Percentiles rank a stretch among this genome's conserved stretches.
Conservation (phyloP, 495 filamentous ascomycete species). For the Hypoxylon subgilvum region DNA sequence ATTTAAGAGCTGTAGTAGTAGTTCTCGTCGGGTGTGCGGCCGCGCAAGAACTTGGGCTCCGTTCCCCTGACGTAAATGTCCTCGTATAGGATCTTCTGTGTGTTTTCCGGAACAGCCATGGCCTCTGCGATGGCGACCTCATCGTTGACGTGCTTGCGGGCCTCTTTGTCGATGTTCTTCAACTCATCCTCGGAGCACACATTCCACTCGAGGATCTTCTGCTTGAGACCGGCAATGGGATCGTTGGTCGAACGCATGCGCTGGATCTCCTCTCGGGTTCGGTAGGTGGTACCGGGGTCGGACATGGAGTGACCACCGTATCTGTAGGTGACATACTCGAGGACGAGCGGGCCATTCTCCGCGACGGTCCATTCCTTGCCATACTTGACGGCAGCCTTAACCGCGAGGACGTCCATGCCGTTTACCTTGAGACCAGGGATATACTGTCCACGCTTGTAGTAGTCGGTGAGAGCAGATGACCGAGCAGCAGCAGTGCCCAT, state of each 20-base stretch:
- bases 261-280: slow-evolving; percentile 98
- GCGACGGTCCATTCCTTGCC: slow-evolving; percentile 80
- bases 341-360: slow-evolving; percentile 89
- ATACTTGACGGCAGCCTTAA: slow-evolving; percentile 93
- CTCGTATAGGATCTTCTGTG: slow-evolving; percentile 83
- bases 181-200: slow-evolving; percentile 95
- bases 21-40: slow-evolving; percentile 89
- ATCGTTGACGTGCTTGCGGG: slow-evolving; percentile 78
- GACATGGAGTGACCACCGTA: slow-evolving; percentile 99
- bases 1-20: slow-evolving; percentile 68
- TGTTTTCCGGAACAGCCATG: slow-evolving; percentile 79
- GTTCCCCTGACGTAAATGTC: slow-evolving; percentile 94
- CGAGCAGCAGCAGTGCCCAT: slow-evolving; percentile 98
- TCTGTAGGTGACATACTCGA: slow-evolving; percentile 99
- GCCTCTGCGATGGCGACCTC: slow-evolving; percentile 90
- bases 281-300: slow-evolving; percentile 98
- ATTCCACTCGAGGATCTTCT: slow-evolving; percentile 95
- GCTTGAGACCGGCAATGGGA: slow-evolving; percentile 94
- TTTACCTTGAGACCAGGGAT: slow-evolving; percentile 99
- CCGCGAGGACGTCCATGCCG: slow-evolving; percentile 98
- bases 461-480: slow-evolving; percentile 93
- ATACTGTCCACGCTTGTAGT: slow-evolving; percentile 99
- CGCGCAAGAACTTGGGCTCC: slow-evolving; percentile 90
- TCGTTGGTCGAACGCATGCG: slow-evolving; percentile 98
- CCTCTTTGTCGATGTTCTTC: slow-evolving; percentile 92